These are phyloP conservation scores for Epichloe scottii DNA, from an alignment of 2,329 filamentous ascomycete genomes.

Conservation along the genomic window DNA sequence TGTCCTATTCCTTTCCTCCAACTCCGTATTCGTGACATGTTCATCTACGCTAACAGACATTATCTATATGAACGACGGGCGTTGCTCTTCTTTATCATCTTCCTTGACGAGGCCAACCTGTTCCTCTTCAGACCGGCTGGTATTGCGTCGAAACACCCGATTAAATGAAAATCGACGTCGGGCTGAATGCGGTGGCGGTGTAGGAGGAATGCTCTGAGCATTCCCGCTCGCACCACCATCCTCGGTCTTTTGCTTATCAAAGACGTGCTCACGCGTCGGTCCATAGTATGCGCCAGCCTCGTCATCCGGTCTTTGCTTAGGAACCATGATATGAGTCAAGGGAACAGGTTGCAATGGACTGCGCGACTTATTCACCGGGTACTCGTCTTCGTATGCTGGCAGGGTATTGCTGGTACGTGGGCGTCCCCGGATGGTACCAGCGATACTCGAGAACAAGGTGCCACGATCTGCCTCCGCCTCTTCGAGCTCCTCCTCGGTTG, in stretches of 20 bases:
- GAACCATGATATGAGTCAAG: constrained; percentile 46
- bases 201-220: constrained; percentile 35
- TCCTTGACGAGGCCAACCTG: constrained; percentile 70
- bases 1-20: not conserved
- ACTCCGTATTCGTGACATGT: not conserved
- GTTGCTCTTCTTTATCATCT: not conserved
- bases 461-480: constrained; percentile 33
- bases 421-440: constrained; percentile 36
- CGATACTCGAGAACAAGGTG: constrained; percentile 40
- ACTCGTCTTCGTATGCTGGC: constrained; percentile 21
- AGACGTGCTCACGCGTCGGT: constrained; percentile 31
- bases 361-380: constrained; percentile 29
- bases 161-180: constrained; percentile 86
- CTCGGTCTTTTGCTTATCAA: constrained; percentile 30
- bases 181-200: constrained; percentile 49
- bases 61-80: constrained; percentile 2
- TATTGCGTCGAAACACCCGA: constrained; percentile 51
- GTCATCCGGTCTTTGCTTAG: constrained; percentile 30
- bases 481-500: constrained; percentile 46
- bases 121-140: constrained; percentile 66
- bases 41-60: not conserved
- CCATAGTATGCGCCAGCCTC: constrained; percentile 30
- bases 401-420: constrained; percentile 21
- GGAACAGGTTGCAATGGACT: constrained; percentile 50
- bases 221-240: constrained; percentile 34